Percentiles rank a stretch among this genome's conserved stretches.
Conservation (phyloP, 2,329 filamentous ascomycete genomes). For the Trichoderma atrobrunneum region DNA sequence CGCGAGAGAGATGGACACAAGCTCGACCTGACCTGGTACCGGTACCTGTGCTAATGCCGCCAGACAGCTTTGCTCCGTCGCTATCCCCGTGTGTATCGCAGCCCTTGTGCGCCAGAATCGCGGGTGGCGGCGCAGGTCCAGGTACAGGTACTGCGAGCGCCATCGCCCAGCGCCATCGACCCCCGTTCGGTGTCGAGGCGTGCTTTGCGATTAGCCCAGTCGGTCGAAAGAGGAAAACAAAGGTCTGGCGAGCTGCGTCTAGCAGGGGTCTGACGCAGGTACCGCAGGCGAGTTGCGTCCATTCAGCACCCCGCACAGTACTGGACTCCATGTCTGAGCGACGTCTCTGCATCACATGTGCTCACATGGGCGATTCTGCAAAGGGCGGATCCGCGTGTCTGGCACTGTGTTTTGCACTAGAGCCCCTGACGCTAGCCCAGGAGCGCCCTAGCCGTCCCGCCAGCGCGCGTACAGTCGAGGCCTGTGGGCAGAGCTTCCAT, state of each 20-base stretch:
- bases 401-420: constrained; percentile 8
- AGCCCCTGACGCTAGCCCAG: constrained; percentile 26
- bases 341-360: background rate
- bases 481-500: background rate
- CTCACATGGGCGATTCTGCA: background rate
- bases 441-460: constrained; percentile 16
- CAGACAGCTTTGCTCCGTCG: background rate
- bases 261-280: constrained; percentile 20
- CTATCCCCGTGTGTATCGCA: background rate
- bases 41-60: background rate
- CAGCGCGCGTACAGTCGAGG: background rate
- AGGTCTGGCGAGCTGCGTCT: background rate
- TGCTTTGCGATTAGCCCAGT: background rate
- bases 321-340: background rate
- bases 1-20: background rate
- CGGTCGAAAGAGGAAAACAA: constrained; percentile 7
- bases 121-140: background rate
- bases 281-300: background rate
- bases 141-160: background rate
- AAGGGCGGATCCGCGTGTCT: background rate
- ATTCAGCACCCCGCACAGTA: constrained; percentile 9
- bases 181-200: background rate
- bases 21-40: background rate
- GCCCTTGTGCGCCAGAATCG: background rate
- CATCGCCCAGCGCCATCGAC: background rate